Conservation (phyloP, 371 early-diverging fungal genomes). For the Paraphysoderma sedebokerense region DNA sequence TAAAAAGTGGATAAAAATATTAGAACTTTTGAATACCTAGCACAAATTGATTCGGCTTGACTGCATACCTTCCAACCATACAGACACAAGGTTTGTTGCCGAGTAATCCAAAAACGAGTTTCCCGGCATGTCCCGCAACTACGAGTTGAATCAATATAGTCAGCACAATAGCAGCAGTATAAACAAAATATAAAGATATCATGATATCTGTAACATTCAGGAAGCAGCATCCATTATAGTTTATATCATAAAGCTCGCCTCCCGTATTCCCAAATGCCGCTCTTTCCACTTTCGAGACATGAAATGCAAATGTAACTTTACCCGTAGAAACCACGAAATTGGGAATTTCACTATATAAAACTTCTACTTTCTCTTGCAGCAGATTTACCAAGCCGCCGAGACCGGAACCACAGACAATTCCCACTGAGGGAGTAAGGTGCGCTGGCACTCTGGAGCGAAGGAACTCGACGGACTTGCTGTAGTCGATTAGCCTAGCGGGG, state of each 20-base stretch:
- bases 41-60: no score
- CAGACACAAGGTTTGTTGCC: conserved; percentile 50
- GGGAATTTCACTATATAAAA: conserved; percentile 69
- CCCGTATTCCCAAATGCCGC: no score
- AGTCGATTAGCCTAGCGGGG: no score
- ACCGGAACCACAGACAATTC: conserved; percentile 84
- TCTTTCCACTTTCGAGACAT: no score
- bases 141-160: no score
- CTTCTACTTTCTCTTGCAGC: conserved; percentile 43
- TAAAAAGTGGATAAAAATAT: no score
- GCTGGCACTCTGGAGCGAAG: conserved; percentile 13
- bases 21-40: no score
- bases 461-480: conserved; percentile 17
- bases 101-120: conserved; percentile 76
- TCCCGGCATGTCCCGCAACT: conserved; percentile 79
- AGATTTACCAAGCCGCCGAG: conserved; percentile 68
- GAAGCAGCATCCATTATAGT: not conserved
- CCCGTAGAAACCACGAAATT: conserved; percentile 72
- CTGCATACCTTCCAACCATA: no score
- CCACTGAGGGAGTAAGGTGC: conserved; percentile 29
- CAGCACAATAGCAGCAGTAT: no score
- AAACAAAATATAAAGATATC: no score
- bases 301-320: conserved; percentile 10
- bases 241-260: no score
- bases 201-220: no score